These are phyloP conservation scores for Scytalidium lignicola DNA, from an alignment of 2,329 filamentous ascomycete genomes.

Conservation along the genomic window DNA sequence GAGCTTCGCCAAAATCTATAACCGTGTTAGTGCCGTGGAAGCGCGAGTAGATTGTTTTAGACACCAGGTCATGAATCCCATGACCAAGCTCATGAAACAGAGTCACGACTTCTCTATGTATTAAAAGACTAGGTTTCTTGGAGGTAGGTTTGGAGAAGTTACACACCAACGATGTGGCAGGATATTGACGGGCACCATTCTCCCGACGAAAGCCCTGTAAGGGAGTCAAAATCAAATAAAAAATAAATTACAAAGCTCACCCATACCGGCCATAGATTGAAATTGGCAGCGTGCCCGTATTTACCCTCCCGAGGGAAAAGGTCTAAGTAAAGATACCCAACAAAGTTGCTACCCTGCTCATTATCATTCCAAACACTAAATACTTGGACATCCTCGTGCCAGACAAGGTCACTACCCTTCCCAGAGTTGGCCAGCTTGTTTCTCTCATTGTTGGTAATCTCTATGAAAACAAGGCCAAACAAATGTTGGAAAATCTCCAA, in stretches of 20 bases:
- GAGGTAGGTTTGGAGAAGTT: slow-evolving; percentile 79
- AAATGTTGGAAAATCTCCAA: slow-evolving; percentile 77
- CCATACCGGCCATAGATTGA: slow-evolving; percentile 74
- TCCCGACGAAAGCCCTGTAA: slow-evolving; percentile 59
- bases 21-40: slow-evolving; percentile 66
- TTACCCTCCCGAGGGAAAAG: slow-evolving; percentile 76
- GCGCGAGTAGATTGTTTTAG: slow-evolving; percentile 55
- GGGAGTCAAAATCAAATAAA: no score
- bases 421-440: slow-evolving; percentile 27
- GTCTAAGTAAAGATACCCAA: slow-evolving; percentile 80
- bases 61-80: slow-evolving; percentile 63
- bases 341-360: slow-evolving; percentile 64
- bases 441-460: slow-evolving; percentile 63
- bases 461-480: slow-evolving; percentile 73
- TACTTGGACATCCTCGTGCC: slow-evolving; percentile 79
- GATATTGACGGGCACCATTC: slow-evolving; percentile 68
- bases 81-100: slow-evolving; percentile 75
- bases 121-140: slow-evolving; percentile 71
- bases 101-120: slow-evolving; percentile 78
- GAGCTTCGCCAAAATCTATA: slow-evolving; percentile 68
- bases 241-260: no score
- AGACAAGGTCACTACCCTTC: slow-evolving; percentile 48
- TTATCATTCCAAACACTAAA: slow-evolving; percentile 81
- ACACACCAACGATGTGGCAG: slow-evolving; percentile 75
- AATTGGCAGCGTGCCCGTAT: slow-evolving; percentile 81